A percentile compares a stretch with the other conserved stretches of the same genome.
Evolutionary conservation across 2,329 filamentous ascomycete species (phyloP).

Genomic region (Hypoxylon sp.): DNA sequence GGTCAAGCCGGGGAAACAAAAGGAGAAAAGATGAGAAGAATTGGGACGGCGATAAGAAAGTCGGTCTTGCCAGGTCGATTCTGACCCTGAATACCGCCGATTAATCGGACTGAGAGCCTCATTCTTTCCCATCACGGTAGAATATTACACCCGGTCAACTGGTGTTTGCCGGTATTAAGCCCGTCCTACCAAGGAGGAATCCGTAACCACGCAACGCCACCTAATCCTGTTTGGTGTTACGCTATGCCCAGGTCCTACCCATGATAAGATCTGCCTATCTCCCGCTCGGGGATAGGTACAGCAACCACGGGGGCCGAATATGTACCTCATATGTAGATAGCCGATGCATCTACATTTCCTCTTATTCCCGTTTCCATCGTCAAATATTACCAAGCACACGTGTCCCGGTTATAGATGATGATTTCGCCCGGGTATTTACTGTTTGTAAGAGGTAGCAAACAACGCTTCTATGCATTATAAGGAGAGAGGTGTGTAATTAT

Average conservation of each 20-base stretch:
- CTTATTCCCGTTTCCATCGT: not conserved
- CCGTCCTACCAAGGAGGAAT: not conserved
- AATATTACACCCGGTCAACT: not conserved
- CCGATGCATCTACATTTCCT: not conserved
- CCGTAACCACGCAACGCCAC: not conserved
- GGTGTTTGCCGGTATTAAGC: not conserved
- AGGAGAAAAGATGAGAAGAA: not conserved
- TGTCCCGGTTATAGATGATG: no score
- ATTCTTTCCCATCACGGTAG: constrained; percentile 1
- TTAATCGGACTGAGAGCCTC: not conserved
- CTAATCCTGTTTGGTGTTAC: not conserved
- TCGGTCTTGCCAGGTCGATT: not conserved
- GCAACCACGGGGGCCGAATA: not conserved
- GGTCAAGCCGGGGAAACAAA: constrained; percentile 9
- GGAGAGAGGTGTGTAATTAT: no score
- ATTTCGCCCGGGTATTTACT: no score
- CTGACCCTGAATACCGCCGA: constrained; percentile 3
- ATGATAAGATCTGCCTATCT: not conserved
- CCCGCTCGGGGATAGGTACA: not conserved
- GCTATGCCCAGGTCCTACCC: not conserved
- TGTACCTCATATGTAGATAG: not conserved
- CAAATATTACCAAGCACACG: not conserved
- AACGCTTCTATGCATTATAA: no score
- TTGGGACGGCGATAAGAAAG: not conserved
- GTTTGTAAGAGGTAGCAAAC: no score